These are phyloP conservation scores for Drechslerella dactyloides DNA, from an alignment of 2,329 filamentous ascomycete genomes.

Conservation along the genomic window DNA sequence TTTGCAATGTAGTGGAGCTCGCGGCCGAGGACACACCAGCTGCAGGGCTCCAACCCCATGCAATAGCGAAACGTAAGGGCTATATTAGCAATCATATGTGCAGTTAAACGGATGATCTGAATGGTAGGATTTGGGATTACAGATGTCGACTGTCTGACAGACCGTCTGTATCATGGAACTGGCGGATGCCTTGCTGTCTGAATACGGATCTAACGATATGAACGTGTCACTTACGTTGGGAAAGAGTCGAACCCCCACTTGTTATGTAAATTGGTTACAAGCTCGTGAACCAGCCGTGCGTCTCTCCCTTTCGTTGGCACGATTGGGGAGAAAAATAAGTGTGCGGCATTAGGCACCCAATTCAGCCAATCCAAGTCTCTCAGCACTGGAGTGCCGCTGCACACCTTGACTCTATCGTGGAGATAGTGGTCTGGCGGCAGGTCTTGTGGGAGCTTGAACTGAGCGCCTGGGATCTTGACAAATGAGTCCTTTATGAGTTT, in stretches of 20 bases:
- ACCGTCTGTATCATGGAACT: too few relatives aligned
- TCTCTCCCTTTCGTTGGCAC: slow-evolving; percentile 62
- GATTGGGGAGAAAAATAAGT: slow-evolving; percentile 65
- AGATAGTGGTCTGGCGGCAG: slow-evolving; percentile 58
- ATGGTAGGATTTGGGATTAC: too few relatives aligned
- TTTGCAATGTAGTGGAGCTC: slow-evolving; percentile 67
- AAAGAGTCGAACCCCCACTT: slow-evolving; percentile 64
- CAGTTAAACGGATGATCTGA: background rate
- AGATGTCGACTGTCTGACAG: too few relatives aligned
- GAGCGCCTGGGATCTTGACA: slow-evolving; percentile 59
- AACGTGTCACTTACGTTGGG: slow-evolving; percentile 56
- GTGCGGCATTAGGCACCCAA: slow-evolving; percentile 64
- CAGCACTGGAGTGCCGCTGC: slow-evolving; percentile 57
- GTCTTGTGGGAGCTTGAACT: slow-evolving; percentile 60
- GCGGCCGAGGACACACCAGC: slow-evolving; percentile 62
- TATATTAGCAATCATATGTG: too few relatives aligned
- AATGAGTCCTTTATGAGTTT: slow-evolving; percentile 61
- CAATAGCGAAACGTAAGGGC: too few relatives aligned
- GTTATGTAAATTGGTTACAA: slow-evolving; percentile 59
- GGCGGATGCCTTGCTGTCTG: too few relatives aligned
- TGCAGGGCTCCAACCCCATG: too few relatives aligned
- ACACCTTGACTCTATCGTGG: slow-evolving; percentile 57
- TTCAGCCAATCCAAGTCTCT: slow-evolving; percentile 60
- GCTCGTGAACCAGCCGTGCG: slow-evolving; percentile 60
- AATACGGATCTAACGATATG: too few relatives aligned